Evolutionary conservation across 176 grass and related monocot species (phyloP).

Genomic region (Triticum aestivum): DNA sequence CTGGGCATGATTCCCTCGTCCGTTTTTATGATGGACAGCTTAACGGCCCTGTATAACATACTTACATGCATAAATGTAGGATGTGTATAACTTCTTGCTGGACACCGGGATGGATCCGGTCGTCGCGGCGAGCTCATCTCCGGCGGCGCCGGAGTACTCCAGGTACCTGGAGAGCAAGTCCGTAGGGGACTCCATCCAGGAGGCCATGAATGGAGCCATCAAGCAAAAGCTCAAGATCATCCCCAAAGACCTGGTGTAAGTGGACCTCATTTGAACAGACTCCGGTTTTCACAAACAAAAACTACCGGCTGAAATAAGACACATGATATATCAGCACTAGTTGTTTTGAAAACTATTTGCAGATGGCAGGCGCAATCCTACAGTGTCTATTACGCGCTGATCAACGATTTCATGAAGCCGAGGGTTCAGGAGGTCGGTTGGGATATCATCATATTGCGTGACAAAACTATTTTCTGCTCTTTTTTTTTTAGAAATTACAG

Average conservation of each 20-base stretch:
- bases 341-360: background rate
- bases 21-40: background rate
- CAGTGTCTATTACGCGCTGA: constrained; percentile 51
- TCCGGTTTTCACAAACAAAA: background rate
- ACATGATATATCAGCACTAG: background rate
- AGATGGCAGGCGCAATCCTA: constrained; percentile 26
- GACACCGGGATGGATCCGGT: constrained; percentile 61
- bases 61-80: constrained; percentile 34
- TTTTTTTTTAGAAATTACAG: background rate
- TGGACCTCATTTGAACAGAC: background rate
- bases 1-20: background rate
- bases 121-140: background rate
- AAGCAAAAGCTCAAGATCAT: constrained; percentile 83
- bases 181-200: constrained; percentile 29
- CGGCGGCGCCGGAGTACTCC: constrained; percentile 34
- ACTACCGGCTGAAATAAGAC: background rate
- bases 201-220: constrained; percentile 78
- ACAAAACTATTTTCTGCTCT: background rate
- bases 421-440: constrained; percentile 58
- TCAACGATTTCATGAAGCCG: constrained; percentile 84
- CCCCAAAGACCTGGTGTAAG: constrained; percentile 55
- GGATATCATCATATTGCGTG: background rate
- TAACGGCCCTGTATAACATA: background rate
- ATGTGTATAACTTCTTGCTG: constrained; percentile 84
- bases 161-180: constrained; percentile 48